Evolutionary conservation across 1,284 basidiomycete species (phyloP), one percentile per base, ranked within the genome.

Genomic region (Moniliella sp.): DNA sequence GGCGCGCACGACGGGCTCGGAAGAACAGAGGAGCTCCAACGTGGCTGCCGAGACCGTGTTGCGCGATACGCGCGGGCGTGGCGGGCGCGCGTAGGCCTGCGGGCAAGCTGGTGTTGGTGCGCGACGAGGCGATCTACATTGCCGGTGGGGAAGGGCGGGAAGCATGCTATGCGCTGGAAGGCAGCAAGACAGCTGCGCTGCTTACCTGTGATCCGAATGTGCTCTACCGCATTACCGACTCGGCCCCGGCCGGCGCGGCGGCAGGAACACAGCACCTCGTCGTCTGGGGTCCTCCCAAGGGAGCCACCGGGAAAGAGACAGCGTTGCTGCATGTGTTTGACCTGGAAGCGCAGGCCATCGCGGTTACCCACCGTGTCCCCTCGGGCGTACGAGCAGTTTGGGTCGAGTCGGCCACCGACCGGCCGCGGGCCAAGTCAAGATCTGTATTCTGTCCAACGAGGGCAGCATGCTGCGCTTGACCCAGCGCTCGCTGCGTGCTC

Each of bases 291-390:
- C 14, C 0, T 28, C 15, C 3, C 15, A 12, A 12, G 27, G 16
- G 15, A 26, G 30, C 5, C 26, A 8, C 14, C n/a, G n/a, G 11
- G 29, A 11, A 13, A 13, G 41, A 88, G 35, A 97, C 25, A 78
- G 78, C 0, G 70, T n/a, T n/a, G n/a, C n/a, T n/a, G n/a, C n/a
- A n/a, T n/a, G n/a, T 97, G 1, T 79, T 97, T 44, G 86, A 97
- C 56, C 70, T 79, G 15, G 79, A 84, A 58, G 91, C 88, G 64
- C 86, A 86, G 64, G 70, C 88, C 31, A 71, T 93, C 4, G 78
- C 78, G 3, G 84, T 78, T 18, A 43, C 38, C 15, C 45, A 42
- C 12, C 46, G 46, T 5, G 48, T 56, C 25, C 43, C 43, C 5
- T 39, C n/a, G n/a, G 50, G 48, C 15, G 37, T 59, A 2, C 37